Evolutionary conservation across 2,329 filamentous ascomycete genomes (phyloP), one percentile per base, ranked within the genome.

Genomic region (Fusarium scirpi): DNA sequence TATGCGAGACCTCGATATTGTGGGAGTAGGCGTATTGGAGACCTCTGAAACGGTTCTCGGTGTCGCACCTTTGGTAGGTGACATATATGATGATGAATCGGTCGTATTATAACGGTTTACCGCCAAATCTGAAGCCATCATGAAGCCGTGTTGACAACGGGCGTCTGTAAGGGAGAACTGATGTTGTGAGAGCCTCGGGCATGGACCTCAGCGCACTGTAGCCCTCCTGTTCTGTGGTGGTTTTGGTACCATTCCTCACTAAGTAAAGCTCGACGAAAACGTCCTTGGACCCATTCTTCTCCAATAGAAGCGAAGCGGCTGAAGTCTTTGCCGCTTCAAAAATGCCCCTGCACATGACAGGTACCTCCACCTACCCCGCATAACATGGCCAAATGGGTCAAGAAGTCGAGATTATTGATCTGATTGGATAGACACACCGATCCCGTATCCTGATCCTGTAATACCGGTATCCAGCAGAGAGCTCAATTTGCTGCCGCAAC

Each of bases 271-370:
- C 11, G 30, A 32, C 34, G 9, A 43, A 53, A 44, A 25, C 20
- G 43, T 22, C 49, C 34, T 29, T 15, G 49, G 20, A 13, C 15
- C 10, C n/a, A 11, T 6, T 30, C n/a, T 18, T 3, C 7, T 5
- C 61, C 58, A 64, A 57, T 64, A 1, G n/a, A n/a, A 0, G 1
- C 6, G 1, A 16, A 6, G 9, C 61, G 61, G 61, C 9, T 24
- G 29, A 64, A 57, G 30, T 32, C 44, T 64, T 29, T 64, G 48
- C 61, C 61, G 43, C 11, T 25, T 5, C 9, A 41, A 24, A 4
- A 2, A 16, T 12, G 20, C 32, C 30, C 20, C 12, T 9, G 2
- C 13, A 8, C 15, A 45, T 38, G 48, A 11, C 45, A n/a, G 18
- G 34, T 7, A 12, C 12, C 34, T 38, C 38, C n/a, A 34, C 18